phyloP scores from a whole-genome alignment of 2,329 filamentous ascomycete genomes.

The Penicillium corylophilum region DNA sequence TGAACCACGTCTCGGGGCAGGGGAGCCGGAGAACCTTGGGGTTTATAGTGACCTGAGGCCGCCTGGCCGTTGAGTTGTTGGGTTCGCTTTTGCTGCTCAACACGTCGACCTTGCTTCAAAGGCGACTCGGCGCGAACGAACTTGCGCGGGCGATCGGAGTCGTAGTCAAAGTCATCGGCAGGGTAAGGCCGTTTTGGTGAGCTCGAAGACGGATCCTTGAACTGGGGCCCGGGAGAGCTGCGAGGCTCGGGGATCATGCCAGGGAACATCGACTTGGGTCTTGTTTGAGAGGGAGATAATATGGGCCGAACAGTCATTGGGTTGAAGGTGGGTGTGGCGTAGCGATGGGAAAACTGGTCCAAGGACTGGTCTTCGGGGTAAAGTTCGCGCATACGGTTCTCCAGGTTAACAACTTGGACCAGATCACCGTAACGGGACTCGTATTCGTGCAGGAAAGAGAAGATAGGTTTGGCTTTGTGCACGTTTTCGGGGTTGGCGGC shows the following conservation, averaged over 20 bases:
- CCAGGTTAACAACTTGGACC: slow-evolving; percentile 83
- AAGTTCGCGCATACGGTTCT: slow-evolving; percentile 89
- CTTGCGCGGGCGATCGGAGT: slow-evolving; percentile 75
- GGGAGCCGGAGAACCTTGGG: slow-evolving; percentile 59
- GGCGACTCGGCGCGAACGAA: slow-evolving; percentile 87
- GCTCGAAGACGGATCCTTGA: slow-evolving; percentile 36
- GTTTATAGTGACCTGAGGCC: slow-evolving; percentile 43
- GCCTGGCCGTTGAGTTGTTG: slow-evolving; percentile 32
- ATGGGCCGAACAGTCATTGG: slow-evolving; percentile 78
- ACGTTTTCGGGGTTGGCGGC: slow-evolving; percentile 72
- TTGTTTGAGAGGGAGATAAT: slow-evolving; percentile 78
- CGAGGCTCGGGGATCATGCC: slow-evolving; percentile 26
- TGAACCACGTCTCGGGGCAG: slow-evolving; percentile 68
- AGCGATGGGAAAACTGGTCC: slow-evolving; percentile 72
- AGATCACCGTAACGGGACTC: slow-evolving; percentile 94
- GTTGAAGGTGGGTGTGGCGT: slow-evolving; percentile 72
- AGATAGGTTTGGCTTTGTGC: slow-evolving; percentile 77
- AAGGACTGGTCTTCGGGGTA: slow-evolving; percentile 84
- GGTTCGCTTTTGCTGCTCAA: slow-evolving; percentile 69
- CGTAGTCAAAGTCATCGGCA: slow-evolving; percentile 68
- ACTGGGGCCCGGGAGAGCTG: slow-evolving; percentile 37
- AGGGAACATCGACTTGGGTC: slow-evolving; percentile 54
- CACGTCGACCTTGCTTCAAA: slow-evolving; percentile 81
- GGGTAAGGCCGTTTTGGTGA: slow-evolving; percentile 60
- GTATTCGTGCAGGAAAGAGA: slow-evolving; percentile 90